Conservation (phyloP, 2,329 filamentous ascomycete genomes). For the Cladorrhinum sp. region DNA sequence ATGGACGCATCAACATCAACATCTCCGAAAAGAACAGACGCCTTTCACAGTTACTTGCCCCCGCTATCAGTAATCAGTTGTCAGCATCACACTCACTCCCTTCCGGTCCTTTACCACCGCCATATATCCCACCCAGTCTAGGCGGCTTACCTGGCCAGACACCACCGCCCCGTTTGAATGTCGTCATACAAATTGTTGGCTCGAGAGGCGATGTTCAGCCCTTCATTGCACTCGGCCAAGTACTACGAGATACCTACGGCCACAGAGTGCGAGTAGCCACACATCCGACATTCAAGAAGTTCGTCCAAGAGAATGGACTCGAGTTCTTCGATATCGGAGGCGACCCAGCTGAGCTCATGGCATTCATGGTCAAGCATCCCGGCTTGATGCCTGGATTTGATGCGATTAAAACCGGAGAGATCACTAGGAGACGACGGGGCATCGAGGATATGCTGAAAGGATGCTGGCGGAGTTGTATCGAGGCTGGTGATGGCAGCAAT, state of each 20-base stretch:
- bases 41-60: constrained; percentile 65
- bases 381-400: constrained; percentile 81
- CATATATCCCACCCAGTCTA: constrained; percentile 71
- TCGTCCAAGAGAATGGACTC: constrained; percentile 67
- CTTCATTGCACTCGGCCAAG: constrained; percentile 67
- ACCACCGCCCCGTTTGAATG: constrained; percentile 59
- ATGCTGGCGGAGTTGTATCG: constrained; percentile 82
- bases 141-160: constrained; percentile 60
- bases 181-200: constrained; percentile 73
- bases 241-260: constrained; percentile 61
- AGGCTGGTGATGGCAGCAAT: constrained; percentile 66
- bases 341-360: constrained; percentile 73
- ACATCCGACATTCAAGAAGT: constrained; percentile 64
- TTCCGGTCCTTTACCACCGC: constrained; percentile 53
- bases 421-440: constrained; percentile 69
- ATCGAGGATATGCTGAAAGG: constrained; percentile 79
- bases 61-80: constrained; percentile 58
- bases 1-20: constrained; percentile 76
- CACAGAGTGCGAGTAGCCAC: constrained; percentile 74
- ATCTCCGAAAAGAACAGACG: constrained; percentile 68
- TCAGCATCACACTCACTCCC: constrained; percentile 42
- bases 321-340: constrained; percentile 78
- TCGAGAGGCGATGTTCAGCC: constrained; percentile 75
- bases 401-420: constrained; percentile 71
- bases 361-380: constrained; percentile 89